Evolutionary conservation across 805 yeast species (phyloP).

Genomic region (Metschnikowia corniflorae): DNA sequence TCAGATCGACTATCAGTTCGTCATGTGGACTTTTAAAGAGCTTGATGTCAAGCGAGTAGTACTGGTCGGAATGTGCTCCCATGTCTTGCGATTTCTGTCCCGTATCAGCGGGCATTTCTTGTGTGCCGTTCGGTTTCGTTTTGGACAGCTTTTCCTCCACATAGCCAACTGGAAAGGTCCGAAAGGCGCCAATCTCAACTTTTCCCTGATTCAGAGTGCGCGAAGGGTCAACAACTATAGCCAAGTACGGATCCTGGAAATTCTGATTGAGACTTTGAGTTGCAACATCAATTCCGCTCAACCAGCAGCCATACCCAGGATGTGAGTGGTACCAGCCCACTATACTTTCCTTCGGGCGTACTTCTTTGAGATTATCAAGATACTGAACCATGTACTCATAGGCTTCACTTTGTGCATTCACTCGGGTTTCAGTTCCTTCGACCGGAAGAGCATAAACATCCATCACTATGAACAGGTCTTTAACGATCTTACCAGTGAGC

Average conservation of each 20-base stretch:
- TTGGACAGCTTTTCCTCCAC: conserved; percentile 5
- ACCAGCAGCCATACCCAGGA: conserved; percentile 97
- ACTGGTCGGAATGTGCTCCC: conserved; percentile 67
- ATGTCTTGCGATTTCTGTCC: conserved; percentile 46
- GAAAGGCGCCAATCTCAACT: conserved; percentile 84
- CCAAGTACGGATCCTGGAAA: conserved; percentile 89
- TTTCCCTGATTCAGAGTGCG: conserved; percentile 58
- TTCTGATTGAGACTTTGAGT: conserved; percentile 83
- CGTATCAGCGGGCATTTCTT: not conserved
- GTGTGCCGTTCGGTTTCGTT: conserved; percentile 1
- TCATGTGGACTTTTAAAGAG: conserved; percentile 56
- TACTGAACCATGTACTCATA: conserved; percentile 93
- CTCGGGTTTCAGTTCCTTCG: conserved; percentile 93
- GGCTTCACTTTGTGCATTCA: conserved; percentile 90
- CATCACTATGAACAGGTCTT: conserved; percentile 57
- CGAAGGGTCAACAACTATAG: conserved; percentile 83
- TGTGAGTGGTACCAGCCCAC: conserved; percentile 98
- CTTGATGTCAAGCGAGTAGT: conserved; percentile 62
- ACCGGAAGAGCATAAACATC: conserved; percentile 89
- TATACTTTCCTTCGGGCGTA: conserved; percentile 55
- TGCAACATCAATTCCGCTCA: conserved; percentile 87
- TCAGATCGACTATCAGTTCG: conserved; percentile 30
- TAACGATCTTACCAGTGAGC: conserved; percentile 72
- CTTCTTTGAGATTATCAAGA: conserved; percentile 50
- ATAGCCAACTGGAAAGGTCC: conserved; percentile 55